Evolutionary conservation across 73 alveolate genomes (phyloP).

Genomic region (Loxodes magnus): DNA sequence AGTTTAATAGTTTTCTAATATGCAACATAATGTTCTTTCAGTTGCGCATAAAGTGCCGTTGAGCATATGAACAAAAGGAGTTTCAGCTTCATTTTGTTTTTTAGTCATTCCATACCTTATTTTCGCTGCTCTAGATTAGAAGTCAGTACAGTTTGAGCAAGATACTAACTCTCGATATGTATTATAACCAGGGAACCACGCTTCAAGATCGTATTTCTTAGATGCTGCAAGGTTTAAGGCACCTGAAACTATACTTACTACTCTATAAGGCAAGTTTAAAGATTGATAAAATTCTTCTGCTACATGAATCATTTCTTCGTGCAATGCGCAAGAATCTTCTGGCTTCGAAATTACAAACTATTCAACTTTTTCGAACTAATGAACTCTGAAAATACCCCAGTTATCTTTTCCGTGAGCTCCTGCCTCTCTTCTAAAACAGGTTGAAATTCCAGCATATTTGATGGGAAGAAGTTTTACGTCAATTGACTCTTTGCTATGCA

Average conservation of each 20-base stretch:
- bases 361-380: slow-evolving; percentile 98
- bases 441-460: slow-evolving; percentile 87
- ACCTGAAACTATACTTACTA: slow-evolving; percentile 92
- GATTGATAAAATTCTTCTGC: slow-evolving; percentile 89
- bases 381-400: slow-evolving; percentile 99
- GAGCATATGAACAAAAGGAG: slow-evolving; percentile 92
- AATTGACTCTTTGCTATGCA: slow-evolving; percentile 88
- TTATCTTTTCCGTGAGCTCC: slow-evolving; percentile 98
- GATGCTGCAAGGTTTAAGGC: slow-evolving; percentile 99
- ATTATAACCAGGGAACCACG: slow-evolving; percentile 99
- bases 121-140: slow-evolving; percentile 89
- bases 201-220: slow-evolving; percentile 98
- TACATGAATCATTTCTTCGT: slow-evolving; percentile 75
- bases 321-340: slow-evolving; percentile 82
- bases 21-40: slow-evolving; percentile 94
- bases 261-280: slow-evolving; percentile 92
- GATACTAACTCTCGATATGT: slow-evolving; percentile 90
- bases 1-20: slow-evolving; percentile 96
- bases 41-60: slow-evolving; percentile 98
- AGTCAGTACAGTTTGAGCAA: slow-evolving; percentile 99
- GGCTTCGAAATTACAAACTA: slow-evolving; percentile 91
- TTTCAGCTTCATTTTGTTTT: slow-evolving; percentile 56
- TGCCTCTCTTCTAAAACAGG: slow-evolving; percentile 99
- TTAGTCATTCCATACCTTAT: slow-evolving; percentile 61
- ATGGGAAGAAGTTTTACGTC: slow-evolving; percentile 79